Evolutionary conservation across 1,284 basidiomycete species (phyloP).

Genomic region (Coniophora puteana): DNA sequence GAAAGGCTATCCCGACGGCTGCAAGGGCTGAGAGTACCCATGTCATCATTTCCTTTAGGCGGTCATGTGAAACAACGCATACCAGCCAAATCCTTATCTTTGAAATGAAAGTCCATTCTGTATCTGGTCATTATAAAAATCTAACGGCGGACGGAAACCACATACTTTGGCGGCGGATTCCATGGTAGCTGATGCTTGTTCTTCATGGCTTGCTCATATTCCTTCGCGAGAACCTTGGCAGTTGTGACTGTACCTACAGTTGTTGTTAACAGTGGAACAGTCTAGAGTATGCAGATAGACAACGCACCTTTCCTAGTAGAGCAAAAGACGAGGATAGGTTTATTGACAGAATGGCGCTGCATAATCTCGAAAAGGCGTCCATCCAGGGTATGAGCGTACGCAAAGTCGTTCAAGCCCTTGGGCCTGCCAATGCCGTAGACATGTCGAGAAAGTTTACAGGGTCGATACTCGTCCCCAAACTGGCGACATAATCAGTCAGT

Average conservation of each 20-base stretch:
- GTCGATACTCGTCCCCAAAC: slow-evolving; percentile 91
- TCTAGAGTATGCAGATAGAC: slow-evolving; percentile 2
- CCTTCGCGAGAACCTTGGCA: slow-evolving; percentile 72
- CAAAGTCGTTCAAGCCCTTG: slow-evolving; percentile 75
- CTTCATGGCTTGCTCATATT: slow-evolving; percentile 57
- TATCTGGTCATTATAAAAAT: slow-evolving; percentile 3
- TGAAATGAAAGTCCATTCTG: slow-evolving; percentile 52
- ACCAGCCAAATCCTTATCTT: slow-evolving; percentile 64
- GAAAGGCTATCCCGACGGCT: slow-evolving; percentile 71
- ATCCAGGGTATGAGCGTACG: slow-evolving; percentile 73
- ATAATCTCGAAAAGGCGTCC: slow-evolving; percentile 70
- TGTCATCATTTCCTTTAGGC: slow-evolving; percentile 1
- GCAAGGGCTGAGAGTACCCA: slow-evolving; percentile 45
- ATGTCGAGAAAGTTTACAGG: slow-evolving; percentile 74
- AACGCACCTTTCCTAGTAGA: slow-evolving; percentile 76
- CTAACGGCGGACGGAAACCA: neutral
- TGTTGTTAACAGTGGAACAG: neutral
- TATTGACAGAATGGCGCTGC: slow-evolving; percentile 65
- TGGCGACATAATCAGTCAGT: slow-evolving; percentile 26
- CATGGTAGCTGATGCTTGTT: slow-evolving; percentile 59
- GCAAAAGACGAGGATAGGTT: slow-evolving; percentile 84
- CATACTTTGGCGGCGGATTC: slow-evolving; percentile 50
- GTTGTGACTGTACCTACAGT: slow-evolving; percentile 55
- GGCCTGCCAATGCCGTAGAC: slow-evolving; percentile 61
- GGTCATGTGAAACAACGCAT: slow-evolving; percentile 11